Percentiles rank a stretch among this genome's conserved stretches.
Evolutionary conservation across 306 rosid genomes (phyloP).

Genomic region (Cucurbita maxima): DNA sequence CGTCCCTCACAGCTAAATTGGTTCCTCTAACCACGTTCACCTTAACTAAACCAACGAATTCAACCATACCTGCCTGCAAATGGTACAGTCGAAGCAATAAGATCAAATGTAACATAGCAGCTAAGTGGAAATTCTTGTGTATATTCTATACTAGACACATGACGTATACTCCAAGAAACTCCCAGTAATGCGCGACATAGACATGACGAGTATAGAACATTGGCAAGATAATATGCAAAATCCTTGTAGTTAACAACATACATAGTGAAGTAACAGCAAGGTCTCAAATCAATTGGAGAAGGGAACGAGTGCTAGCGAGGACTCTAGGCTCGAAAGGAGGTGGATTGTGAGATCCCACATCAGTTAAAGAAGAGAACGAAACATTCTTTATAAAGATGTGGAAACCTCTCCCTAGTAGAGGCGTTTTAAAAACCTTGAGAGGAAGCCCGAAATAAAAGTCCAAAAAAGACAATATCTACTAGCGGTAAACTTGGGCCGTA

Average conservation of each 20-base stretch:
- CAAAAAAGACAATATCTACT: too few species aligned
- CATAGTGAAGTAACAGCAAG: neutral
- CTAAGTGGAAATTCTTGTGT: neutral
- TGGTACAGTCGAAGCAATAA: constrained; percentile 20
- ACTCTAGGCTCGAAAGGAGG: too few species aligned
- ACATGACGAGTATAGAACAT: neutral
- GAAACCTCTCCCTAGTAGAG: too few species aligned
- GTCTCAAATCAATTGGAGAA: too few species aligned
- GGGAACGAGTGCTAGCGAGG: too few species aligned
- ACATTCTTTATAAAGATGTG: too few species aligned
- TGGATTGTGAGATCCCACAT: too few species aligned
- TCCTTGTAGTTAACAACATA: neutral
- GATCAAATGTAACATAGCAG: constrained; percentile 13
- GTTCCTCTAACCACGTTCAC: constrained; percentile 85
- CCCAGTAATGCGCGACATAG: neutral
- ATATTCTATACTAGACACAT: neutral
- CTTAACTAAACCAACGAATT: constrained; percentile 85
- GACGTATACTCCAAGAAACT: neutral
- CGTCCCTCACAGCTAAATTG: constrained; percentile 67
- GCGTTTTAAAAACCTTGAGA: too few species aligned
- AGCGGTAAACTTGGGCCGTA: too few species aligned
- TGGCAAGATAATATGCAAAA: neutral
- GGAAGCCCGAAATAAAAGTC: too few species aligned
- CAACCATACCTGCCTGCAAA: constrained; percentile 93
- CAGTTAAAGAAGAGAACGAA: too few species aligned